phyloP scores from a whole-genome alignment of 768 basidiomycete species.

The Boletus reticulatus region DNA sequence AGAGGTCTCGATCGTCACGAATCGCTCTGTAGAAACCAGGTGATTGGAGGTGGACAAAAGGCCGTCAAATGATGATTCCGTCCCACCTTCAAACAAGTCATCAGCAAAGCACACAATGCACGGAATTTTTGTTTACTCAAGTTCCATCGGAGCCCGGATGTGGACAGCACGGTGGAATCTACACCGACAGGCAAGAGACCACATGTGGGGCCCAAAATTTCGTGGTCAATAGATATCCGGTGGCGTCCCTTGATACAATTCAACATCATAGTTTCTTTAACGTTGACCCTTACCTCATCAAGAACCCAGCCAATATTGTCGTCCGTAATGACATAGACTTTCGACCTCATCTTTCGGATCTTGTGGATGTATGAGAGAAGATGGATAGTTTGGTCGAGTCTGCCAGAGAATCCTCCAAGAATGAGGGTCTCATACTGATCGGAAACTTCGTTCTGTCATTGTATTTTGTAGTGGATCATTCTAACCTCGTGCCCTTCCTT shows the following conservation, averaged over 20 bases:
- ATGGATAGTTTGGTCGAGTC: conserved; percentile 93
- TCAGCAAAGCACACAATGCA: conserved; percentile 3
- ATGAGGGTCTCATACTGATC: conserved; percentile 68
- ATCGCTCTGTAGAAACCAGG: conserved; percentile 60
- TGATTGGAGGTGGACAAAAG: conserved; percentile 94
- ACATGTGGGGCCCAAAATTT: conserved; percentile 79
- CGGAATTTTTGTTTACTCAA: conserved; percentile 49
- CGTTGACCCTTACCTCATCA: conserved; percentile 50
- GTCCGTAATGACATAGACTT: conserved; percentile 79
- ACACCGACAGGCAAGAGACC: conserved; percentile 93
- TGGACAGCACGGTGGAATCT: conserved; percentile 72
- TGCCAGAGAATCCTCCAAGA: conserved; percentile 85
- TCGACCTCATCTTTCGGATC: conserved; percentile 55
- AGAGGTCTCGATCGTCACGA: conserved; percentile 73
- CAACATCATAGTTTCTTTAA: neutral
- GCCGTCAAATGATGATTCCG: conserved; percentile 77
- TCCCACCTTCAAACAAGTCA: conserved; percentile 41
- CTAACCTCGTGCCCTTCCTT: conserved; percentile 39
- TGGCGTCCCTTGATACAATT: conserved; percentile 69
- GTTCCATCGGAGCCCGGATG: conserved; percentile 87
- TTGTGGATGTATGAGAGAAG: conserved; percentile 84
- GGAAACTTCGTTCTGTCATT: neutral
- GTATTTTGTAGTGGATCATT: neutral
- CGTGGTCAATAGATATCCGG: conserved; percentile 69
- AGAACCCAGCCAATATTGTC: conserved; percentile 92